A percentile compares a stretch with the other conserved stretches of the same genome.
Conservation (phyloP, 225 moss, liverwort and hornwort species). For the Neckera pumila region DNA sequence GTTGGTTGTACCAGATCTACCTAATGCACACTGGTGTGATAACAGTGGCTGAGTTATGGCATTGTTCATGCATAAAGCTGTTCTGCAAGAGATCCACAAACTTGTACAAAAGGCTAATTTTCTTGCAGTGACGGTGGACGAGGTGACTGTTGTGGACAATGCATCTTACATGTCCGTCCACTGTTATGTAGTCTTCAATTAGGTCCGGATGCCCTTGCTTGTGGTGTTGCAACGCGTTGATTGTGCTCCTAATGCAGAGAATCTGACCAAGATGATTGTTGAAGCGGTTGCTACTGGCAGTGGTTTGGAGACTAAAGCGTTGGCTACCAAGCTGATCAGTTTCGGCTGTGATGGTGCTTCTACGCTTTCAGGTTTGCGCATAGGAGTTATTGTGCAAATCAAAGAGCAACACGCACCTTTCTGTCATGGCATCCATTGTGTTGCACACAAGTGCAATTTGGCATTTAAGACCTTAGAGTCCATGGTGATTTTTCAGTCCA, state of each 20-base stretch:
- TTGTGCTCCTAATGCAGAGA: rapidly evolving
- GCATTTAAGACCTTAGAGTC: rapidly evolving
- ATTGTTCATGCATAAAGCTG: too few species aligned
- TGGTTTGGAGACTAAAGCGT: rapidly evolving
- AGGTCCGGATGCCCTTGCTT: rapidly evolving
- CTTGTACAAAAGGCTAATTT: rapidly evolving
- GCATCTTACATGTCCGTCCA: rapidly evolving
- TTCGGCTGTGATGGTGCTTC: too few species aligned
- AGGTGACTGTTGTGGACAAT: too few species aligned
- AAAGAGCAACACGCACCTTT: rapidly evolving
- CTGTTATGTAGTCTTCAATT: too few species aligned
- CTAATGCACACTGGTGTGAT: too few species aligned
- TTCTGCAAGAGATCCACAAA: too few species aligned
- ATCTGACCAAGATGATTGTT: rapidly evolving
- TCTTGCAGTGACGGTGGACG: rapidly evolving
- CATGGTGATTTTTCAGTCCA: not conserved
- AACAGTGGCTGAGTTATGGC: too few species aligned
- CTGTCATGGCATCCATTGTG: not conserved
- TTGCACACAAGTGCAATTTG: not conserved
- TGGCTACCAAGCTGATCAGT: rapidly evolving
- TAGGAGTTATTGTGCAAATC: rapidly evolving
- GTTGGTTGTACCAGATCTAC: rapidly evolving
- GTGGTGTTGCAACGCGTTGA: too few species aligned
- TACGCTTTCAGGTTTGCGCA: rapidly evolving
- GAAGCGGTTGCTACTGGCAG: rapidly evolving